Evolutionary conservation across 257 asterid genomes (phyloP), one percentile per base, ranked within the genome.

Genomic region (Ilex asprella): DNA sequence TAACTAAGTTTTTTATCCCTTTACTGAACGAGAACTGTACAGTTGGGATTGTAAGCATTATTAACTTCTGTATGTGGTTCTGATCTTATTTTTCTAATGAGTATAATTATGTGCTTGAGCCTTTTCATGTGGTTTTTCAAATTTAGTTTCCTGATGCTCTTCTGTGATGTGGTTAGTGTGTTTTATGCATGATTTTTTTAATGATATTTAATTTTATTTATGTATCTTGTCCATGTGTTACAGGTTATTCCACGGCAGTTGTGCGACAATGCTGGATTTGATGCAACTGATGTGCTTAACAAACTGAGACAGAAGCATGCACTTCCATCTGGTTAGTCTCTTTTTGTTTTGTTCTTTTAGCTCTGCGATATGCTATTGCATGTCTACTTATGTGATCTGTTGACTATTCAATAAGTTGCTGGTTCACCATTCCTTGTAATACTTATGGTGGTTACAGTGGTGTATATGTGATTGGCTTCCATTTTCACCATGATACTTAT

Each of bases 251-350:
- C 90, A 4, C 75, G 87, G 16, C 90, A 83, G 55, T 80, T 83
- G 61, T 83, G 90, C 63, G 90, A 83, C 66, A 81, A 83, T 78
- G 90, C 87, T 73, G 90, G 87, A 67, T 83, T 83, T 76, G 99
- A 92, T 76, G 99, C 99, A 41, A 92, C 97, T 30, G 99, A 92
- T 75, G 96, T 89, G 59, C 69, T 92, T 80, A 92, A 92, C 83
- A 92, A 92, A 75, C 79, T 92, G 75, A 85, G 99, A 70, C 99
- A 92, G 63, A 92, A 92, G 57, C 99, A 92, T 12, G 97, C 99
- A 13, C 84, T 89, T 70, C 84, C 90, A 15, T 89, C 96, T 47
- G 99, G 99, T 92, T 69, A 62, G 81, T 69, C 62, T 67, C 68
- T 62, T 41, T 65, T 55, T 11, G 10, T 58, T 60, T 39, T 21